Conservation (phyloP, 2,329 filamentous ascomycete species). For the Alternaria sp. region DNA sequence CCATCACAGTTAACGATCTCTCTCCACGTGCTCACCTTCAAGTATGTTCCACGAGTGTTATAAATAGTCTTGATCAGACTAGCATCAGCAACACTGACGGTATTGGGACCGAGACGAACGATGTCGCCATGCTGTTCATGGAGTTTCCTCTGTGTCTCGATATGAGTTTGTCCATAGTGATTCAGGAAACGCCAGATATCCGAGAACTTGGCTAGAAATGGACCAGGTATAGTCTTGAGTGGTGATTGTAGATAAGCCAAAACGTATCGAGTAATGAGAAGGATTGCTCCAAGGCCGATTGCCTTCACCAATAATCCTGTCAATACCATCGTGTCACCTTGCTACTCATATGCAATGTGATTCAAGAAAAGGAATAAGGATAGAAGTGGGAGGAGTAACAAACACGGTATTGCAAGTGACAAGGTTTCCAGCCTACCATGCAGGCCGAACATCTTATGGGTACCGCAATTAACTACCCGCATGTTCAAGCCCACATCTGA, state of each 20-base stretch:
- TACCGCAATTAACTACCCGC: neutral
- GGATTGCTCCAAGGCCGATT: constrained; percentile 23
- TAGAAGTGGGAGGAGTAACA: neutral
- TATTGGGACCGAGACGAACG: constrained; percentile 43
- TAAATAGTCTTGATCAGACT: constrained; percentile 47
- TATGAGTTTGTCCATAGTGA: constrained; percentile 42
- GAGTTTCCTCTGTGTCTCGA: constrained; percentile 42
- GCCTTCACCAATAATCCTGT: constrained; percentile 25
- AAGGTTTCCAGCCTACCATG: neutral
- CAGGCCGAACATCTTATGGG: neutral
- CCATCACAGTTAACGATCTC: neutral
- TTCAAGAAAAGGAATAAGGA: constrained; percentile 2
- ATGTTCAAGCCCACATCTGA: neutral
- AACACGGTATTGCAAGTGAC: neutral
- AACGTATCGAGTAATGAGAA: constrained; percentile 31
- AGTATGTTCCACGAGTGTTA: constrained; percentile 43
- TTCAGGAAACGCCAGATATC: constrained; percentile 44
- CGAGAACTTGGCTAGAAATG: constrained; percentile 46
- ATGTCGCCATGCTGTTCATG: constrained; percentile 43
- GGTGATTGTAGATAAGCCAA: constrained; percentile 41
- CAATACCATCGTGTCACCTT: constrained; percentile 26
- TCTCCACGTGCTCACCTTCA: constrained; percentile 33
- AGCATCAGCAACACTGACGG: constrained; percentile 42
- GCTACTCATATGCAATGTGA: constrained; percentile 4
- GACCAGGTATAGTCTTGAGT: constrained; percentile 45